Percentiles rank a stretch among this genome's conserved stretches.
Evolutionary conservation across 202 grass and related monocot species (phyloP).

Genomic region (Zoysia matrella): DNA sequence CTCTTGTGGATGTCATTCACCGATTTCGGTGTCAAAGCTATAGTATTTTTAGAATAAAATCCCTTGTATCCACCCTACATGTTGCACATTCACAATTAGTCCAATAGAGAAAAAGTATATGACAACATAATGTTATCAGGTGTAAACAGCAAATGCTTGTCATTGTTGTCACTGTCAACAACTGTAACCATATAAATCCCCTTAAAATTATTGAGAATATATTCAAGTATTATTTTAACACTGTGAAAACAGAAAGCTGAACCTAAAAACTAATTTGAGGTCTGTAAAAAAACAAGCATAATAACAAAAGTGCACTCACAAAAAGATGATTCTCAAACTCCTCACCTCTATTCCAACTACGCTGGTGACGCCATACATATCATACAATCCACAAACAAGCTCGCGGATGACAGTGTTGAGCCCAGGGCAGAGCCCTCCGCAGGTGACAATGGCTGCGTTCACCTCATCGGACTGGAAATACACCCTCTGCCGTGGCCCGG

Average conservation of each 20-base stretch:
- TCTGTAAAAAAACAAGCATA: conserved; percentile 19
- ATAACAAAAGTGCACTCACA: conserved; percentile 5
- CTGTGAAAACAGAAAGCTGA: background rate
- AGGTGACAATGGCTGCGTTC: too few relatives aligned
- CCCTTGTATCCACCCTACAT: conserved; percentile 61
- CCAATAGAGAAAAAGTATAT: conserved; percentile 14
- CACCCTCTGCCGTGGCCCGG: too few relatives aligned
- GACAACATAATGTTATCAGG: conserved; percentile 16
- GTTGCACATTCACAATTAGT: conserved; percentile 35
- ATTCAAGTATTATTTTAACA: background rate
- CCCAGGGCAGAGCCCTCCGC: too few relatives aligned
- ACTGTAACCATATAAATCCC: background rate
- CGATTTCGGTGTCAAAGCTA: conserved; percentile 67
- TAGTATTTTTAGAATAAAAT: conserved; percentile 59
- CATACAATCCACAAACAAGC: too few relatives aligned
- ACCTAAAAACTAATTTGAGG: background rate
- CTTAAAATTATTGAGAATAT: background rate
- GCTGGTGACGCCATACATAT: too few relatives aligned
- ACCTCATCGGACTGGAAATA: too few relatives aligned
- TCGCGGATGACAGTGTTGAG: too few relatives aligned
- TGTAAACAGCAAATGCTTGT: conserved; percentile 8
- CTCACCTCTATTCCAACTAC: background rate
- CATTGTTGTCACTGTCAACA: conserved; percentile 26
- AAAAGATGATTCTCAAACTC: background rate
- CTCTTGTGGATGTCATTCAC: conserved; percentile 98